Percentiles rank a stretch among this genome's conserved stretches.
Evolutionary conservation across 305 asterid species (phyloP).

Genomic region (Fraxinus albicans): DNA sequence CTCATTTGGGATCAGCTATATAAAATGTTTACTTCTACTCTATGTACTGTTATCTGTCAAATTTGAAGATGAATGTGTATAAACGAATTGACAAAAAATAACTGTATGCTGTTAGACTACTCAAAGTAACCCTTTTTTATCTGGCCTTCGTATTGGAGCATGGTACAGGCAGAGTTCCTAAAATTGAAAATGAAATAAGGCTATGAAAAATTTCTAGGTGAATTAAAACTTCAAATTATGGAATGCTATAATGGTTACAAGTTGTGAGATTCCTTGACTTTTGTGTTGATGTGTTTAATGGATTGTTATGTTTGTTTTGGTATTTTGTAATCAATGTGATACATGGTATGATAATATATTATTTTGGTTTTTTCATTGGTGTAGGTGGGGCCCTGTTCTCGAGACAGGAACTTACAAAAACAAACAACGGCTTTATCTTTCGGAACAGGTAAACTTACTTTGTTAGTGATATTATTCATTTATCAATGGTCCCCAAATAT

Average conservation of each 20-base stretch:
- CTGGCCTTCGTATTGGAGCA: neutral
- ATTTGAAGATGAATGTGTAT: neutral
- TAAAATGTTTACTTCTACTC: neutral
- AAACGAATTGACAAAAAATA: neutral
- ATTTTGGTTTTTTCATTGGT: conserved; percentile 15
- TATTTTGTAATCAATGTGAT: conserved; percentile 4
- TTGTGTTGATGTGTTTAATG: neutral
- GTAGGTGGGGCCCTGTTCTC: conserved; percentile 92
- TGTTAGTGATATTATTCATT: neutral
- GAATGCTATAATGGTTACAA: neutral
- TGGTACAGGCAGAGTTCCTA: neutral
- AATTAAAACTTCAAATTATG: neutral
- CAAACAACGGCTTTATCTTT: conserved; percentile 64
- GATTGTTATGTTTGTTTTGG: neutral
- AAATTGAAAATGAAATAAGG: neutral
- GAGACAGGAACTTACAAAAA: conserved; percentile 59
- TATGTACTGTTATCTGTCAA: neutral
- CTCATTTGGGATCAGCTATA: neutral
- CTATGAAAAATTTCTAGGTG: neutral
- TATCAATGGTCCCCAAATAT: neutral
- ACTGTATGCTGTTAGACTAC: neutral
- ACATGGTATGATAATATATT: neutral
- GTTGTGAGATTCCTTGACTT: neutral
- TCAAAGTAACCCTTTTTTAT: neutral
- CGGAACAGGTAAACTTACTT: conserved; percentile 47